These are phyloP conservation scores for Dryas integrifolia DNA, from an alignment of 331 rosid species.

Conservation along the genomic window DNA sequence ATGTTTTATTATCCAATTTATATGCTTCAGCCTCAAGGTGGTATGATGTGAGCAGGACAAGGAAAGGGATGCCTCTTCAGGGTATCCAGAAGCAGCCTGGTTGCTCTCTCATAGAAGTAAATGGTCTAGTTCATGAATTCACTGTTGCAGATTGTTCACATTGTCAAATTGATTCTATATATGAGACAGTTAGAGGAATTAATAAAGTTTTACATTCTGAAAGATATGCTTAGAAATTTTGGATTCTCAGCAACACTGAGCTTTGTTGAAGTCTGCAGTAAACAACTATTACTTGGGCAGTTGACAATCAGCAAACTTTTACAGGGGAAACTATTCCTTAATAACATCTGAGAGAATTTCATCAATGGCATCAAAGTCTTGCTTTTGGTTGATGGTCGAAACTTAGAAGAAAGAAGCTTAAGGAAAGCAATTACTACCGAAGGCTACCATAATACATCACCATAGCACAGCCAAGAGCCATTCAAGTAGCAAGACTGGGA, in stretches of 20 bases:
- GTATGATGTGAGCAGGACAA: constrained; percentile 21
- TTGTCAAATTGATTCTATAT: background rate
- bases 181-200: constrained; percentile 6
- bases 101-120: constrained; percentile 30
- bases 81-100: constrained; percentile 25
- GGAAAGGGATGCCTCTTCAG: constrained; percentile 6
- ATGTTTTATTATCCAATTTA: constrained; percentile 21
- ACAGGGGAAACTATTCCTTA: too few relatives aligned
- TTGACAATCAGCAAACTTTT: too few relatives aligned
- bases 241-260: background rate
- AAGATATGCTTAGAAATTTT: background rate
- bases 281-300: too few relatives aligned
- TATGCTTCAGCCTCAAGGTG: constrained; percentile 30
- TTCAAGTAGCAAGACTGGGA: too few relatives aligned
- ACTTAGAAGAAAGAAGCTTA: too few relatives aligned
- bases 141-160: constrained; percentile 18
- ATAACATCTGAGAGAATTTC: background rate
- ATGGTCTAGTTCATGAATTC: constrained; percentile 23
- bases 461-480: too few relatives aligned
- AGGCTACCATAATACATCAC: too few relatives aligned
- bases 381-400: too few relatives aligned
- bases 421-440: too few relatives aligned
- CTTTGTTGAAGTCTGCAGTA: too few relatives aligned
- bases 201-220: constrained; percentile 6
- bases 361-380: background rate